Evolutionary conservation across 176 grass and related monocot species (phyloP).

Genomic region (Raddia distichophylla): DNA sequence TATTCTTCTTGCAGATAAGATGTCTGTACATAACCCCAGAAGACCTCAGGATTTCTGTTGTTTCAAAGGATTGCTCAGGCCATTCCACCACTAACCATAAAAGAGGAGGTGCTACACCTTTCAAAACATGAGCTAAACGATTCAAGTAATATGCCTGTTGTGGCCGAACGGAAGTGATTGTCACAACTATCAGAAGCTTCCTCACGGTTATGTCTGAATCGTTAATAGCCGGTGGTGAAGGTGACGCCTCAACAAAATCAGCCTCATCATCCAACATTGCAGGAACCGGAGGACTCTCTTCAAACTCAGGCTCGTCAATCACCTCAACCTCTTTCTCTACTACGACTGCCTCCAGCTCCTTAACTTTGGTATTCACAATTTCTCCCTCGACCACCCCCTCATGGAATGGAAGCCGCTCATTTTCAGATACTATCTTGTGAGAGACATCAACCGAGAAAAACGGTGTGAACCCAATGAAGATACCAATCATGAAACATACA

Average conservation of each 20-base stretch:
- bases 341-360: slow-evolving; percentile 50
- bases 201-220: slow-evolving; percentile 43
- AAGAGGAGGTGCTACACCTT: slow-evolving; percentile 71
- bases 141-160: slow-evolving; percentile 88
- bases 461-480: slow-evolving; percentile 78
- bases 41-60: slow-evolving; percentile 79
- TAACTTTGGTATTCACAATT: slow-evolving; percentile 46
- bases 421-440: slow-evolving; percentile 58
- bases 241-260: slow-evolving; percentile 44
- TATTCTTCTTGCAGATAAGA: slow-evolving; percentile 81
- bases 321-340: slow-evolving; percentile 59
- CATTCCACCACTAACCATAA: slow-evolving; percentile 94
- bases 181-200: slow-evolving; percentile 91
- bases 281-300: slow-evolving; percentile 51
- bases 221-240: slow-evolving; percentile 1
- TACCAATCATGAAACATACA: slow-evolving; percentile 70
- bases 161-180: slow-evolving; percentile 78
- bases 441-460: slow-evolving; percentile 72
- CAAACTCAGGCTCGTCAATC: slow-evolving; percentile 40
- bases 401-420: slow-evolving; percentile 52
- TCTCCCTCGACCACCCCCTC: slow-evolving; percentile 43
- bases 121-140: slow-evolving; percentile 79
- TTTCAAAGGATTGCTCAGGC: slow-evolving; percentile 63
- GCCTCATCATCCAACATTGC: slow-evolving; percentile 59
- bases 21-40: slow-evolving; percentile 95